Evolutionary conservation across 805 yeast species (phyloP).

Genomic region (Teunomyces stri): DNA sequence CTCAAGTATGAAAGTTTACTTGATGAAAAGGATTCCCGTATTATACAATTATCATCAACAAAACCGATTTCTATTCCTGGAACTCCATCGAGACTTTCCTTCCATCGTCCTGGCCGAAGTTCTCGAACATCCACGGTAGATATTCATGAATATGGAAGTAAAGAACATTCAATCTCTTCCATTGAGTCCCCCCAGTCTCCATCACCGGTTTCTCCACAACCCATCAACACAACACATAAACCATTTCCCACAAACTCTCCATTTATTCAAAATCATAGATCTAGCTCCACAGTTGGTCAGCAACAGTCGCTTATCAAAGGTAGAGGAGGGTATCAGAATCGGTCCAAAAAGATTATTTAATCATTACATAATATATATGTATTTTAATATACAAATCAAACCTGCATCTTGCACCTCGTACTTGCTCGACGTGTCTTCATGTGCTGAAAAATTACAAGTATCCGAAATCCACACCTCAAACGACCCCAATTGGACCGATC

Average conservation of each 20-base stretch:
- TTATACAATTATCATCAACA: slow-evolving; percentile 34
- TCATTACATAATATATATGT: not conserved
- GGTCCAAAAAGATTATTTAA: slow-evolving; percentile 38
- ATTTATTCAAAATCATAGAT: not conserved
- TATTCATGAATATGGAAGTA: not conserved
- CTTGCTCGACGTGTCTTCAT: not conserved
- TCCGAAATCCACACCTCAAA: too few species aligned
- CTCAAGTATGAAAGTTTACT: slow-evolving; percentile 32
- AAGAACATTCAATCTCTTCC: slow-evolving; percentile 11
- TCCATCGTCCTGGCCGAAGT: not conserved
- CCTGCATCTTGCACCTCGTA: not conserved
- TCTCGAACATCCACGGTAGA: slow-evolving; percentile 1
- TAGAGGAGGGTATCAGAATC: slow-evolving; percentile 44
- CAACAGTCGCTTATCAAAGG: slow-evolving; percentile 35
- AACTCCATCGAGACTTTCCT: slow-evolving; percentile 3
- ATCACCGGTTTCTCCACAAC: slow-evolving; percentile 3
- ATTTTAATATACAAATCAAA: not conserved
- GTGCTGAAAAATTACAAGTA: not conserved
- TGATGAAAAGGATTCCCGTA: slow-evolving; percentile 36
- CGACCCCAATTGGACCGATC: not conserved
- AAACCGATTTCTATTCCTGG: slow-evolving; percentile 38
- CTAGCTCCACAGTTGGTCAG: not conserved
- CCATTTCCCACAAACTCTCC: not conserved
- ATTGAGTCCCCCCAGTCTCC: slow-evolving; percentile 7
- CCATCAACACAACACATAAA: not conserved